Evolutionary conservation across 1,284 basidiomycete species (phyloP), one percentile per base, ranked within the genome.

Genomic region (Athelia sp.): DNA sequence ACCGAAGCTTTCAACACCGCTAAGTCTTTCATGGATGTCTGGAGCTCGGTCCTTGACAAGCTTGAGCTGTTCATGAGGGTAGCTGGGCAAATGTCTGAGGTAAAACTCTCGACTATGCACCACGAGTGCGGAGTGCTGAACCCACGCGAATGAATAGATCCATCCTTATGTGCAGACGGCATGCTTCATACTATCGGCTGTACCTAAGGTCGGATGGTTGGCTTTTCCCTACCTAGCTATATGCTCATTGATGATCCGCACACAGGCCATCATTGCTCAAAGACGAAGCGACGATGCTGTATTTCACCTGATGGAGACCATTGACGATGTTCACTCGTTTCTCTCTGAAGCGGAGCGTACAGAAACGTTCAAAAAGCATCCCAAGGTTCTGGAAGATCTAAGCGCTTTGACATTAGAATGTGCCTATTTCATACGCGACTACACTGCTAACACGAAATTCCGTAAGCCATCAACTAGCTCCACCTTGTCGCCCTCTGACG

Each of bases 391-490:
- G 24, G 43, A 26, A 32, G 32, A 43, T 22, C 18, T 56, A 22
- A 43, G 43, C 6, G 24, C 49, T 22, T 51, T 55, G 43, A 51
- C 52, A 1, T 50, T 47, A 14, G 55, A 56, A 26, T 56, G 55
- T 32, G 55, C 47, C 2, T 53, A 53, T 50, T 56, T 56, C 23
- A 56, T 56, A n/a, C 51, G 49, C 2, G 55, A 51, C 45, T 56
- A 56, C 42, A 50, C 51, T 36, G 52, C 48, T 10, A 53, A 50
- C 14, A 49, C 52, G 34, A 50, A 43, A 9, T 54, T 54, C 36
- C 21, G 52, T 56, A 42, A 4, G 11, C 29, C 32, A 34, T 11
- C n/a, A n/a, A n/a, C n/a, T n/a, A n/a, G n/a, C n/a, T n/a, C n/a
- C n/a, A n/a, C n/a, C n/a, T n/a, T n/a, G n/a, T n/a, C n/a, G n/a